Evolutionary conservation across 371 early-diverging fungal species (phyloP).

Genomic region (Smittium mucronatum): DNA sequence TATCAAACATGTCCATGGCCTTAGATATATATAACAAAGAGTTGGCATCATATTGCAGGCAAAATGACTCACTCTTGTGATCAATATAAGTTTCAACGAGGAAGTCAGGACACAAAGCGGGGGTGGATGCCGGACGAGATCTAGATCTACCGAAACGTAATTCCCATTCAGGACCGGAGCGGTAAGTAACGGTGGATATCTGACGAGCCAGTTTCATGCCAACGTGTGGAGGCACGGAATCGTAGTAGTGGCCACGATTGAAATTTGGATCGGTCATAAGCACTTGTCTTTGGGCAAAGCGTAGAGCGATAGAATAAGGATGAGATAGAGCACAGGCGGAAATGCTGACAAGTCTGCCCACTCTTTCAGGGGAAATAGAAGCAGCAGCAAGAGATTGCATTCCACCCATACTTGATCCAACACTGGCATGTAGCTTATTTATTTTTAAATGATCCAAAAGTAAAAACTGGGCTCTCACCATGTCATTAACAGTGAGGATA

Average conservation of each 20-base stretch:
- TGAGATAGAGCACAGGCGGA: conserved; percentile 89
- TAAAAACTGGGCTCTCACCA: conserved; percentile 83
- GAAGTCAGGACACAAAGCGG: conserved; percentile 83
- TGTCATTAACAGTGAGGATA: conserved; percentile 82
- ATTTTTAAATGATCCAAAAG: conserved; percentile 72
- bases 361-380: conserved; percentile 65
- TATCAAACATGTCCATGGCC: conserved; percentile 96
- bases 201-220: conserved; percentile 93
- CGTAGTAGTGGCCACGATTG: conserved; percentile 86
- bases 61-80: conserved; percentile 88
- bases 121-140: conserved; percentile 50
- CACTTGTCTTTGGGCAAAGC: conserved; percentile 76
- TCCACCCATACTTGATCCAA: conserved; percentile 91
- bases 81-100: conserved; percentile 91
- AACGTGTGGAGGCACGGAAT: conserved; percentile 75
- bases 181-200: conserved; percentile 76
- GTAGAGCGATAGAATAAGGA: conserved; percentile 86
- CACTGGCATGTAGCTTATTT: conserved; percentile 67
- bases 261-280: conserved; percentile 91
- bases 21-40: conserved; percentile 86
- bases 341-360: conserved; percentile 66
- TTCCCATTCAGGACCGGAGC: conserved; percentile 96
- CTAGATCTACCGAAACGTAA: conserved; percentile 80
- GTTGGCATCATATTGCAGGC: conserved; percentile 86
- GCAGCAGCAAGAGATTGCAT: conserved; percentile 88